Conservation (phyloP, 2,329 filamentous ascomycete genomes). For the Biscogniauxia mediterranea region DNA sequence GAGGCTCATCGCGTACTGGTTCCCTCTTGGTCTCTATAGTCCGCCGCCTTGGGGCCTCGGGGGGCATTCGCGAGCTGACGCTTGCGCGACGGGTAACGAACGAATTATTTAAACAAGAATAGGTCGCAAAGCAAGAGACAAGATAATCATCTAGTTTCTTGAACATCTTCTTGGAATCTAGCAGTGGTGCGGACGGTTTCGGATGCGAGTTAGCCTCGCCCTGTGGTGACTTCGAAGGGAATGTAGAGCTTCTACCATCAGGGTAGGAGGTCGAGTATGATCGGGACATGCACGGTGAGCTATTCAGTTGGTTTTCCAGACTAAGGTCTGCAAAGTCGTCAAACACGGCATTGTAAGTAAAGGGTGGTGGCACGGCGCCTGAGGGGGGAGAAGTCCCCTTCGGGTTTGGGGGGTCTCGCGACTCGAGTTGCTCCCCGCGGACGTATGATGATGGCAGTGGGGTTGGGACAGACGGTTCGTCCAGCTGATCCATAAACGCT, state of each 20-base stretch:
- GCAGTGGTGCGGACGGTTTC: slow-evolving; percentile 16
- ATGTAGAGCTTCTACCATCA: slow-evolving; percentile 30
- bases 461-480: slow-evolving; percentile 6
- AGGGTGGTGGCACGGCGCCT: slow-evolving; percentile 20
- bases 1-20: slow-evolving; percentile 35
- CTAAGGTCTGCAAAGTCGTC: slow-evolving; percentile 37
- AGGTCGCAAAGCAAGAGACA: slow-evolving; percentile 63
- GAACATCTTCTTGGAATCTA: slow-evolving; percentile 63
- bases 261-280: slow-evolving; percentile 48
- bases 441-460: slow-evolving; percentile 17
- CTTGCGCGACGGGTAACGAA: slow-evolving; percentile 57
- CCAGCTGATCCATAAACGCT: slow-evolving; percentile 10
- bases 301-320: slow-evolving; percentile 34
- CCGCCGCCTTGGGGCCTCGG: slow-evolving; percentile 30
- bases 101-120: slow-evolving; percentile 72
- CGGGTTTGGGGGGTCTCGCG: slow-evolving; percentile 15
- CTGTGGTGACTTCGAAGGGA: slow-evolving; percentile 12
- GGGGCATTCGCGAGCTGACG: slow-evolving; percentile 27
- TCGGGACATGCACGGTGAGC: slow-evolving; percentile 26
- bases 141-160: slow-evolving; percentile 77
- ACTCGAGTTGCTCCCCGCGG: slow-evolving; percentile 21
- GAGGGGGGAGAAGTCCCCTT: slow-evolving; percentile 24
- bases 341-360: slow-evolving; percentile 32
- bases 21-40: slow-evolving; percentile 36
- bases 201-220: slow-evolving; percentile 6